These are phyloP conservation scores for Wickerhamiella nectarea DNA, from an alignment of 805 yeast genomes.

Conservation along the genomic window DNA sequence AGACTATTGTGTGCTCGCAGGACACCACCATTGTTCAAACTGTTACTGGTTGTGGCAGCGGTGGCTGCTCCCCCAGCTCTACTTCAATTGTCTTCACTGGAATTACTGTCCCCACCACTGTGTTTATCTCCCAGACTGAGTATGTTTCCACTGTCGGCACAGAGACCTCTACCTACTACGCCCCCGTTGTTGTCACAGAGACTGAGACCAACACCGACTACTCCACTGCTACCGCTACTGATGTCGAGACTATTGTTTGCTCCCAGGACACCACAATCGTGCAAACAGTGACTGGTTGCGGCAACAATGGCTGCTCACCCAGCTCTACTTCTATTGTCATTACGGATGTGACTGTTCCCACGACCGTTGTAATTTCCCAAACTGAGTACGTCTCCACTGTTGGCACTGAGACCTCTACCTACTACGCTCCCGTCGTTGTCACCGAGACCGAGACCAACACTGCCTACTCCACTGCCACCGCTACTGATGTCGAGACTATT, in stretches of 20 bases:
- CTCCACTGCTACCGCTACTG: conserved; percentile 6
- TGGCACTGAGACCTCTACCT: conserved; percentile 6
- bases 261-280: conserved; percentile 5
- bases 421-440: conserved; percentile 8
- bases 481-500: conserved; percentile 5
- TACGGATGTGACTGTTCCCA: conserved; percentile 7
- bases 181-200: conserved; percentile 4
- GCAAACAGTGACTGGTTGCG: conserved; percentile 5
- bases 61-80: background rate
- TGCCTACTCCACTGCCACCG: conserved; percentile 4
- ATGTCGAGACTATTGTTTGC: conserved; percentile 6
- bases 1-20: conserved; percentile 1
- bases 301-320: conserved; percentile 1
- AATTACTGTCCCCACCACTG: conserved; percentile 1
- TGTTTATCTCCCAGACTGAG: background rate
- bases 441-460: conserved; percentile 7
- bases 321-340: conserved; percentile 3
- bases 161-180: conserved; percentile 2
- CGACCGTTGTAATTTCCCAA: conserved; percentile 4
- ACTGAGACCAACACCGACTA: background rate
- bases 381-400: conserved; percentile 3
- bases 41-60: background rate
- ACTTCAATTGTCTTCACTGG: background rate
- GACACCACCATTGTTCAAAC: background rate
- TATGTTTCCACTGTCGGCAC: background rate